phyloP scores from a whole-genome alignment of 495 filamentous ascomycete genomes.

The Neurospora hispaniola region DNA sequence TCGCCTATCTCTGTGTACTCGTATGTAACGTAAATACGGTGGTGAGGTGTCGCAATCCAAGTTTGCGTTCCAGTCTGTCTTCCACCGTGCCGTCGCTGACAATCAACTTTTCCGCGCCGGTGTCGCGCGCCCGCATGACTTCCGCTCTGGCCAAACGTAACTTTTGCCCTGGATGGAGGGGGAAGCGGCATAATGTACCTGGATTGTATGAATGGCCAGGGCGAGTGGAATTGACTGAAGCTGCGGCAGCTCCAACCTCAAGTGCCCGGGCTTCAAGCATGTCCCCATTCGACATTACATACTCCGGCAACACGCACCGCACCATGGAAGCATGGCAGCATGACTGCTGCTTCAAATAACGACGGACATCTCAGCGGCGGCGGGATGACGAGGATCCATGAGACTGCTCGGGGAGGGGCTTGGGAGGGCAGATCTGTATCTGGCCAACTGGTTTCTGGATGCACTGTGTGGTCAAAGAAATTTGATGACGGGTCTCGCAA shows the following conservation, averaged over 20 bases:
- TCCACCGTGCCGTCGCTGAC: neutral
- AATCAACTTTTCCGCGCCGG: neutral
- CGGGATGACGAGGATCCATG: neutral
- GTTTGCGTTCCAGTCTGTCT: neutral
- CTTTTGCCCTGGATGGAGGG: neutral
- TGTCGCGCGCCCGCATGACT: neutral
- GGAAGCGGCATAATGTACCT: neutral
- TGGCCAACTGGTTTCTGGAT: constrained; percentile 1
- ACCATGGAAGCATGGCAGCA: neutral
- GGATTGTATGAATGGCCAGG: neutral
- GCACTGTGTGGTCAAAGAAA: constrained; percentile 6
- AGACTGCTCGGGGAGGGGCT: neutral
- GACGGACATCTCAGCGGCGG: neutral
- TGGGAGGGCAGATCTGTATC: constrained; percentile 5
- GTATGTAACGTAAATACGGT: neutral
- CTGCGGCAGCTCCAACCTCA: neutral
- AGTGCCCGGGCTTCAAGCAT: neutral
- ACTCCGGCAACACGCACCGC: neutral
- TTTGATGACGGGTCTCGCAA: constrained; percentile 4
- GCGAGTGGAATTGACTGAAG: neutral
- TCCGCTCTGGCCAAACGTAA: neutral
- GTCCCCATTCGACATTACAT: neutral
- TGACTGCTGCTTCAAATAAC: neutral
- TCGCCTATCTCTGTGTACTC: neutral
- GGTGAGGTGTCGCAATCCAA: neutral